Percentiles rank a stretch among this genome's conserved stretches.
phyloP scores from a whole-genome alignment of 2,329 filamentous ascomycete genomes.

The Neospermospora avenae region DNA sequence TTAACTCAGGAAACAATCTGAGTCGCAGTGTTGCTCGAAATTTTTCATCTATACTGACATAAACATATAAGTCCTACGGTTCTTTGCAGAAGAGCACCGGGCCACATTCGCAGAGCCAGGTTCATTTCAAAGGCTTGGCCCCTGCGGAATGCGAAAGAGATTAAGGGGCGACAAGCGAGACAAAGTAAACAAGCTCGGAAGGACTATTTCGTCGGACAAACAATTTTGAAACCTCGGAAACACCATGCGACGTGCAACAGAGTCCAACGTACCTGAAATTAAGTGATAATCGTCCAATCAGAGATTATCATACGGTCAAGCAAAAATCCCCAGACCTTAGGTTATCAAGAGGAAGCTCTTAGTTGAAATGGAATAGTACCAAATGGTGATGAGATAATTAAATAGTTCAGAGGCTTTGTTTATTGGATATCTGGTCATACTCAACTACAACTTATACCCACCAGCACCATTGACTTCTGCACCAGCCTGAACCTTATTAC shows the following conservation, averaged over 20 bases:
- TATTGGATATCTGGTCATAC: too few relatives aligned
- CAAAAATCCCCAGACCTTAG: neutral
- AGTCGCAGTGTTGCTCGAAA: too few relatives aligned
- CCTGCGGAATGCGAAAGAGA: neutral
- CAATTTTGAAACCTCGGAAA: neutral
- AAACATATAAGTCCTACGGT: too few relatives aligned
- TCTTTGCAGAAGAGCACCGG: neutral
- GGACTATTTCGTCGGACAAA: neutral
- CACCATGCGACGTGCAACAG: conserved; percentile 2
- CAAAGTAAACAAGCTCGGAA: neutral
- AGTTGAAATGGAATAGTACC: neutral
- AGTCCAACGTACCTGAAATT: too few relatives aligned
- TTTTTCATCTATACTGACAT: too few relatives aligned
- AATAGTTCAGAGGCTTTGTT: neutral
- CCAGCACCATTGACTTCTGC: conserved; percentile 50
- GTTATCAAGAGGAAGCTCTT: too few relatives aligned
- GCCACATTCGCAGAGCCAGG: too few relatives aligned
- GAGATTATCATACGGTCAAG: neutral
- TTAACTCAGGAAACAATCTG: too few relatives aligned
- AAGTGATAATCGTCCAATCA: too few relatives aligned
- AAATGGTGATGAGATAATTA: neutral
- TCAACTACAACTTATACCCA: conserved; percentile 58
- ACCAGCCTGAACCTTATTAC: conserved; percentile 63
- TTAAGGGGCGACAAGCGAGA: neutral
- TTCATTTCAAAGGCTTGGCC: too few relatives aligned